Evolutionary conservation across 441 rosid genomes (phyloP).

Genomic region (Capsella rubella): DNA sequence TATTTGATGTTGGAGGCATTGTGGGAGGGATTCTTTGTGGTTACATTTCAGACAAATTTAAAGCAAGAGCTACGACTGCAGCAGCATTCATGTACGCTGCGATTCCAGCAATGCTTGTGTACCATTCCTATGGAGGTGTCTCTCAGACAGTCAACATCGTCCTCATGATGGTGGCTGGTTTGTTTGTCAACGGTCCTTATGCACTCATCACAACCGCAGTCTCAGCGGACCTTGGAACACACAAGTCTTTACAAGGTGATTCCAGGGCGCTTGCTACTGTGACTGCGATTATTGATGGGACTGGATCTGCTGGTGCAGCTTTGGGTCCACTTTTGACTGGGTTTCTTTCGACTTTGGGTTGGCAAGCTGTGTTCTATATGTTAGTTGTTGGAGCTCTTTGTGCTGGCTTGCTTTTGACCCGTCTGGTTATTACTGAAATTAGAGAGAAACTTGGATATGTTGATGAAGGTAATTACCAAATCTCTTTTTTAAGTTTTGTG

Average conservation of each 20-base stretch:
- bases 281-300: conserved; percentile 93
- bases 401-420: conserved; percentile 79
- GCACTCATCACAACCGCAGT: conserved; percentile 91
- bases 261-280: conserved; percentile 96
- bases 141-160: conserved; percentile 66
- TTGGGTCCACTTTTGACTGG: conserved; percentile 91
- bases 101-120: conserved; percentile 76
- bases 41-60: conserved; percentile 82
- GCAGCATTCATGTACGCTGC: conserved; percentile 79
- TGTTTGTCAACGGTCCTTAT: conserved; percentile 93
- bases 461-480: conserved; percentile 62
- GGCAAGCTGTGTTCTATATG: conserved; percentile 86
- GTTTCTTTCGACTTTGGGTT: conserved; percentile 74
- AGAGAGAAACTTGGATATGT: conserved; percentile 48
- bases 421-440: conserved; percentile 53
- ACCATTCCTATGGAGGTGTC: conserved; percentile 67
- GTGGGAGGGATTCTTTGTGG: conserved; percentile 89
- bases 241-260: conserved; percentile 81
- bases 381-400: conserved; percentile 71
- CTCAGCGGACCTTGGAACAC: conserved; percentile 92
- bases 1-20: conserved; percentile 88
- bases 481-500: conserved; percentile 5
- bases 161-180: conserved; percentile 90
- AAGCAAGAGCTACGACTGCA: conserved; percentile 84
- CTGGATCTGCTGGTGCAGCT: conserved; percentile 94